These are phyloP conservation scores for Termitomyces heimii DNA, from an alignment of 768 basidiomycete genomes.

Conservation along the genomic window DNA sequence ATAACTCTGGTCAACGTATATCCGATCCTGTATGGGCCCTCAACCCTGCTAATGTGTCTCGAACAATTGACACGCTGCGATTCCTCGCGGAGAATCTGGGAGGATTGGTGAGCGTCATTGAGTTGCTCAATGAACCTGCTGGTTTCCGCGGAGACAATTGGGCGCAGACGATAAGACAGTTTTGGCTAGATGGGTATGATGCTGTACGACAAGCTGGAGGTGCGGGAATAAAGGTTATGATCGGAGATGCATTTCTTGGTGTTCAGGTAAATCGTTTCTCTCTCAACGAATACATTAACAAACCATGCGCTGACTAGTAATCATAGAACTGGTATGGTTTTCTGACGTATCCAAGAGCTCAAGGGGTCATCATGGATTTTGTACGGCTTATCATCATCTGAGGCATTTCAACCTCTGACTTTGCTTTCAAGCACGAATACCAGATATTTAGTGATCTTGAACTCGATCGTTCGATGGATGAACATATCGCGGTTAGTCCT, in stretches of 20 bases:
- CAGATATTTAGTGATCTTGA: constrained; percentile 63
- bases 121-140: constrained; percentile 66
- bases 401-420: constrained; percentile 1
- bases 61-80: constrained; percentile 53
- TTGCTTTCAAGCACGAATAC: constrained; percentile 51
- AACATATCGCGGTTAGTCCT: constrained; percentile 45
- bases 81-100: constrained; percentile 50
- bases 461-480: constrained; percentile 44
- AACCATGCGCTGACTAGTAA: background rate
- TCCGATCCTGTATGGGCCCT: constrained; percentile 49
- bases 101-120: constrained; percentile 55
- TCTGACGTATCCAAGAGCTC: constrained; percentile 43
- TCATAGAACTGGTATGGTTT: constrained; percentile 54
- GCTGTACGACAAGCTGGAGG: constrained; percentile 48
- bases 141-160: constrained; percentile 42
- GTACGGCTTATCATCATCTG: constrained; percentile 22
- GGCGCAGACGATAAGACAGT: constrained; percentile 40
- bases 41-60: constrained; percentile 39
- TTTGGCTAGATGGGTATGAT: constrained; percentile 55
- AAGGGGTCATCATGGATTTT: constrained; percentile 62
- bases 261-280: constrained; percentile 32
- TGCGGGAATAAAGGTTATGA: constrained; percentile 52
- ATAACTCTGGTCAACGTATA: constrained; percentile 69
- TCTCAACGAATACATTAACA: background rate
- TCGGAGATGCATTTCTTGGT: constrained; percentile 66